Percentiles rank a stretch among this genome's conserved stretches.
These are phyloP conservation scores for Neurospora sp. DNA, from an alignment of 2,329 filamentous ascomycete species.

Conservation along the genomic window DNA sequence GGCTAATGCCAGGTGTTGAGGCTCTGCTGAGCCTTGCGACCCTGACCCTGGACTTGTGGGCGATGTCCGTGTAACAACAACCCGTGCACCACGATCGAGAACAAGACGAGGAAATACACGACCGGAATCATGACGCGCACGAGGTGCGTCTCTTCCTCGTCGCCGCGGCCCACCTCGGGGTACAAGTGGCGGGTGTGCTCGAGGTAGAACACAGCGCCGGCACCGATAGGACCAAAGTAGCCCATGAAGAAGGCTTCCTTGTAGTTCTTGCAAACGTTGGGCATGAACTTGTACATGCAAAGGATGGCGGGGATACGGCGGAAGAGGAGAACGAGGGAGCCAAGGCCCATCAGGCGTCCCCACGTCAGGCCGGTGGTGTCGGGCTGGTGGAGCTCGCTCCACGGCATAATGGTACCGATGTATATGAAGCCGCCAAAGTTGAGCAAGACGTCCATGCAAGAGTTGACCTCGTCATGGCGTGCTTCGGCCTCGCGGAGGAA, in stretches of 20 bases:
- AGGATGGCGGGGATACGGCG: constrained; percentile 48
- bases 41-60: too few species aligned
- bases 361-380: constrained; percentile 42
- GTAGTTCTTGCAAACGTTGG: constrained; percentile 38
- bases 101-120: constrained; percentile 31
- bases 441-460: constrained; percentile 44
- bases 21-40: too few species aligned
- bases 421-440: constrained; percentile 54
- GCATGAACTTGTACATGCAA: constrained; percentile 45
- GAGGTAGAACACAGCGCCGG: constrained; percentile 66
- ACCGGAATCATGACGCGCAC: constrained; percentile 28
- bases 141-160: constrained; percentile 25
- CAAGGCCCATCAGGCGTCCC: constrained; percentile 38
- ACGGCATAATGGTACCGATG: constrained; percentile 45
- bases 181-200: constrained; percentile 35
- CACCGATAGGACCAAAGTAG: constrained; percentile 68
- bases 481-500: constrained; percentile 45
- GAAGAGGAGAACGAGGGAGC: constrained; percentile 41
- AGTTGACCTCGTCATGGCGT: constrained; percentile 52
- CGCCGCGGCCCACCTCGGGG: constrained; percentile 24
- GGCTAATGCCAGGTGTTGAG: too few species aligned
- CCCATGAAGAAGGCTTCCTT: constrained; percentile 53
- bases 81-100: constrained; percentile 36
- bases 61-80: too few species aligned
- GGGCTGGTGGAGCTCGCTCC: constrained; percentile 43